Base-by-base conservation (phyloP, 208 protist genomes). In the Acanthamoeba healyi region DNA sequence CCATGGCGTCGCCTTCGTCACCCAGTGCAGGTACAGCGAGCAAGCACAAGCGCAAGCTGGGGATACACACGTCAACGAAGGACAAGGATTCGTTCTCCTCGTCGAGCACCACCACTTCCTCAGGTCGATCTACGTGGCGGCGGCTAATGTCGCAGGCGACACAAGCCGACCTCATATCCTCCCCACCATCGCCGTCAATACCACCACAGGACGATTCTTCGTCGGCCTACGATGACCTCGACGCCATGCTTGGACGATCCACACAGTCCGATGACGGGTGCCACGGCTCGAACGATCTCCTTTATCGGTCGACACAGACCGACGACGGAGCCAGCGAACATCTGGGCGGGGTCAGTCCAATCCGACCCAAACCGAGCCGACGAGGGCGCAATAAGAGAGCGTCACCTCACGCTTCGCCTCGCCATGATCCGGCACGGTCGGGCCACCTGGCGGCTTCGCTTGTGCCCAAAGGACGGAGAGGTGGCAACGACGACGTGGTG, bases 101-200 rank as follows among this genome's bases (percentile, higher is more conserved):
- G 32, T 72, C 32, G 12, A 34, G 63, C 63, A 38, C 34, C 26
- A 40, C 32, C 63, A 72, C 32, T 7, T 40, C 26, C 1, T 40
- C 14, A 9, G 26, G 14, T 1, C 34, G 29, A 32, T 24, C 63
- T 9, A 9, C 26, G 29, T 24, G 72, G 72, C 72, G 42, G 14
- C 40, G 72, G 17, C 72, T 82, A 40, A 82, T 82, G 72, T 82
- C 72, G 72, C 72, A 82, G 42, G 26, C 72, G 5, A 82, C 72
- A 40, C 72, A 82, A 12, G 4, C 42, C n/a, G 72, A 82, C 72
- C 72, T 82, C 67, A 36, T 65, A 9, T 65, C 67, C 26, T 79
- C 29, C 12, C 29, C 26, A 9, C 38, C 72, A 9, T 82, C 72
- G 34, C 26, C 38, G 26, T 82, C 58, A 65, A 22, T 65, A 10